Base-by-base conservation (phyloP, 1,139 yeast genomes). In the Geotrichum restrictum region DNA sequence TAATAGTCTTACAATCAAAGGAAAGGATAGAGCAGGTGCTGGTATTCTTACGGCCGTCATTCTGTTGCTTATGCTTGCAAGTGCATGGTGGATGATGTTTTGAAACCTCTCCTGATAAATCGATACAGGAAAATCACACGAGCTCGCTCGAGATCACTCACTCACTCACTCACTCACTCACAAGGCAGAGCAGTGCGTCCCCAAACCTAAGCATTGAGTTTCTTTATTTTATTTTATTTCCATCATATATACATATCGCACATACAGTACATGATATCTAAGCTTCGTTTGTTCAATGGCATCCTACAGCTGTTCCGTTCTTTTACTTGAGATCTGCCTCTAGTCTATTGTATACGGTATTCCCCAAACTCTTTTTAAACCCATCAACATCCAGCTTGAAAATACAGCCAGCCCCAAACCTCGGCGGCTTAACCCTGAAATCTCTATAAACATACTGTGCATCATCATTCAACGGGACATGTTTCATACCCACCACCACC, bases 1-100 rank as follows among this genome's bases (percentile, higher is more conserved):
- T 11, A 41, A 48, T 27, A 49, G 41, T 4, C 38, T 51, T 7
- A 43, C 48, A 2, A 48, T 55, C 31, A 34, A 36, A 14, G 16
- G 39, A 2, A 85, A 83, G 40, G 96, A 88, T 65, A 78, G 72
- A 57, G 96, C 94, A 0, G 96, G 96, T 54, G 96, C 96, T 1
- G 88, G 89, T 42, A 79, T 89, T 51, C 79, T 88, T 58, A 89
- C 96, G 1, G 85, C 85, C 10, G 67, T 87, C 38, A 74, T 87
- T 49, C 83, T 89, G 52, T 77, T 79, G 3, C 75, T 85, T 1
- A 69, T 88, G 51, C 71, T 88, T 39, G 86, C 81, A 2, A 71
- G 83, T 39, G 83, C 83, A 33, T 76, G 83, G 52, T 89, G 96
- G 96, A 76, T 88, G 69, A 70, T 88, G 21, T 43, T 31, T 16